A percentile compares a stretch with the other conserved stretches of the same genome.
Conservation (phyloP, 768 basidiomycete species). For the Boletus huronensis region DNA sequence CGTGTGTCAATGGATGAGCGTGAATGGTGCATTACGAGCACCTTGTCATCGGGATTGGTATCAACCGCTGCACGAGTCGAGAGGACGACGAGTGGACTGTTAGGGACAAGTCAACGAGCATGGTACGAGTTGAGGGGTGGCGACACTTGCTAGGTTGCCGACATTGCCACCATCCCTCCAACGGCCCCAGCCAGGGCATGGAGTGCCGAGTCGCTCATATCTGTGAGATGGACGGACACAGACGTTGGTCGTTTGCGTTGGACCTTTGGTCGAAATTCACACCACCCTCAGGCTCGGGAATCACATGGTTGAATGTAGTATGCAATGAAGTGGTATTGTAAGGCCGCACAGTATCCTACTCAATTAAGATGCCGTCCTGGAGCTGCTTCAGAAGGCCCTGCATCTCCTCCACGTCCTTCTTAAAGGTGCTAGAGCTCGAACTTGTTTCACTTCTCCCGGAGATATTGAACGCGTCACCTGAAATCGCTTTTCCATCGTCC, state of each 20-base stretch:
- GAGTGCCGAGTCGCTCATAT: conserved; percentile 75
- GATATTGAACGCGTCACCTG: conserved; percentile 51
- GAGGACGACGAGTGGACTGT: conserved; percentile 85
- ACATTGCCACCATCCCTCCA: conserved; percentile 90
- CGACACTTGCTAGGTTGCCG: conserved; percentile 70
- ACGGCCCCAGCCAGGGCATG: conserved; percentile 87
- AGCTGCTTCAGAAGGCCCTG: conserved; percentile 54
- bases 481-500: conserved; percentile 68
- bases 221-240: background rate
- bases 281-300: background rate
- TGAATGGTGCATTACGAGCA: conserved; percentile 21
- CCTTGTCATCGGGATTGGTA: conserved; percentile 75
- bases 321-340: background rate
- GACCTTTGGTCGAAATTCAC: background rate
- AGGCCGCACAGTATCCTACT: conserved; percentile 3
- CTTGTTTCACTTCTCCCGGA: conserved; percentile 36
- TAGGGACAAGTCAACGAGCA: conserved; percentile 4
- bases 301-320: conserved; percentile 15
- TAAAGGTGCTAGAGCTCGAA: conserved; percentile 56
- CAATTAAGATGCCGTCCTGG: conserved; percentile 28
- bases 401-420: conserved; percentile 70
- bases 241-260: background rate
- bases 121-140: background rate
- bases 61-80: conserved; percentile 93
- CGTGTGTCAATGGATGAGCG: background rate